Percentiles rank a stretch among this genome's conserved stretches.
Evolutionary conservation across 2,329 filamentous ascomycete genomes (phyloP).

Genomic region (Neocucurbitaria cava): DNA sequence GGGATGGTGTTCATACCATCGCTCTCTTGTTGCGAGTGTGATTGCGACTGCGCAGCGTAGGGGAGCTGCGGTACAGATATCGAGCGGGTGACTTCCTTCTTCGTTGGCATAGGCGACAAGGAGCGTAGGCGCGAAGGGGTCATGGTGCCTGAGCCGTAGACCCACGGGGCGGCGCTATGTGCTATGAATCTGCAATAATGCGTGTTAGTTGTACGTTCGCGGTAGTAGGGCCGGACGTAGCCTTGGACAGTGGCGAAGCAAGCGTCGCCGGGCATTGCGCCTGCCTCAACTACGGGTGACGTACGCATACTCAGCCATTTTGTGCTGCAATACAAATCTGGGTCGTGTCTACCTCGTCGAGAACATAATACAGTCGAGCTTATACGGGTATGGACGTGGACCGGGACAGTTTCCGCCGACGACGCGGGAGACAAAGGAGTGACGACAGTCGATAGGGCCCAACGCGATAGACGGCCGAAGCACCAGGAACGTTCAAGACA

Average conservation of each 20-base stretch:
- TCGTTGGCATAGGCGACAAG: slow-evolving; percentile 40
- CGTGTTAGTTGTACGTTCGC: slow-evolving; percentile 11
- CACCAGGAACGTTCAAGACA: slow-evolving; percentile 2
- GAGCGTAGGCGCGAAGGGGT: slow-evolving; percentile 47
- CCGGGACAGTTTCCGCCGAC: slow-evolving; percentile 7
- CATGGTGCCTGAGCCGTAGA: slow-evolving; percentile 40
- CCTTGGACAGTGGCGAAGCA: not conserved
- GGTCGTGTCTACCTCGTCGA: slow-evolving; percentile 4
- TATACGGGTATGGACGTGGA: slow-evolving; percentile 1
- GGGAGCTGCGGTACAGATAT: slow-evolving; percentile 47
- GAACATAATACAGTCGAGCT: slow-evolving; percentile 16
- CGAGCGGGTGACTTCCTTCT: slow-evolving; percentile 48
- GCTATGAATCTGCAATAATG: slow-evolving; percentile 37
- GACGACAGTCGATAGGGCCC: slow-evolving; percentile 35
- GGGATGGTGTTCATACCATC: slow-evolving; percentile 74
- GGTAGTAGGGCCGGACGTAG: not conserved
- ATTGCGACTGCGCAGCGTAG: slow-evolving; percentile 41
- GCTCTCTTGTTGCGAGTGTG: slow-evolving; percentile 54
- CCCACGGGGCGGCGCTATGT: slow-evolving; percentile 45
- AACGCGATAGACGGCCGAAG: not conserved
- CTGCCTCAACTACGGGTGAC: slow-evolving; percentile 13
- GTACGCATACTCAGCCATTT: slow-evolving; percentile 37
- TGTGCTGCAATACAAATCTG: slow-evolving; percentile 4
- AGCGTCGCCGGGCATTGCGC: slow-evolving; percentile 7
- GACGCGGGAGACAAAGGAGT: slow-evolving; percentile 41